Evolutionary conservation across 768 basidiomycete species (phyloP).

Genomic region (Lactarius sp.): DNA sequence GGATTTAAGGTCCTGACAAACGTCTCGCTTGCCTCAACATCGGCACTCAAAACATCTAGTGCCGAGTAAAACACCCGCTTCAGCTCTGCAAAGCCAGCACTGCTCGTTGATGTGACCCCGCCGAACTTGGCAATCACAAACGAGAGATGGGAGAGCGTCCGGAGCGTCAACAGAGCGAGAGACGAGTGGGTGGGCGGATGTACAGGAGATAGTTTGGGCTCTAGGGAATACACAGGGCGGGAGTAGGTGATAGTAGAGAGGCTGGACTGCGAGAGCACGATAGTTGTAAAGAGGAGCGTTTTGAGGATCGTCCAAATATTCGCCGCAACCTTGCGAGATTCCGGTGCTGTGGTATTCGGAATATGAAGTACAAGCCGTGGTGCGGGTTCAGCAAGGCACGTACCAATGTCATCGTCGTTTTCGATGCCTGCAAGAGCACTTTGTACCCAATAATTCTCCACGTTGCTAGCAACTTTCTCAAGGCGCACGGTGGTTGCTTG

Average conservation of each 20-base stretch:
- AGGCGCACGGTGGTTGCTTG: constrained; percentile 24
- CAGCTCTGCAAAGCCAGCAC: constrained; percentile 62
- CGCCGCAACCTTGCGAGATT: constrained; percentile 42
- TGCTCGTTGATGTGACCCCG: constrained; percentile 51
- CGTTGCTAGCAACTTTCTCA: constrained; percentile 23
- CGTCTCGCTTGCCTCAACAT: constrained; percentile 35
- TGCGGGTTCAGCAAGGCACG: not conserved
- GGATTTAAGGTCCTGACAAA: constrained; percentile 37
- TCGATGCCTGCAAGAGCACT: constrained; percentile 29
- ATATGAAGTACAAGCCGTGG: not conserved
- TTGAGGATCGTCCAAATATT: constrained; percentile 66
- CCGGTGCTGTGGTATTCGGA: constrained; percentile 34
- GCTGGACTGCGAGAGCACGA: constrained; percentile 64
- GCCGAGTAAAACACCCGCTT: constrained; percentile 73
- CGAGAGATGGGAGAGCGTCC: constrained; percentile 59
- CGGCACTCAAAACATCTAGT: constrained; percentile 60
- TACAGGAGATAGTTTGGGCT: not conserved
- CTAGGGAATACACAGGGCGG: constrained; percentile 3
- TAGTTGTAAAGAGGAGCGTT: constrained; percentile 64
- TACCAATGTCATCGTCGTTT: constrained; percentile 33
- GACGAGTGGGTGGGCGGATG: constrained; percentile 35
- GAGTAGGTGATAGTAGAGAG: constrained; percentile 50
- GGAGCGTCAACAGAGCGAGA: constrained; percentile 52
- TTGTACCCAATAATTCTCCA: constrained; percentile 31
- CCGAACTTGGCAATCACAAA: constrained; percentile 81